Percentiles rank a stretch among this genome's conserved stretches.
These are phyloP conservation scores for Massarina eburnea DNA, from an alignment of 2,329 filamentous ascomycete species.

Conservation along the genomic window DNA sequence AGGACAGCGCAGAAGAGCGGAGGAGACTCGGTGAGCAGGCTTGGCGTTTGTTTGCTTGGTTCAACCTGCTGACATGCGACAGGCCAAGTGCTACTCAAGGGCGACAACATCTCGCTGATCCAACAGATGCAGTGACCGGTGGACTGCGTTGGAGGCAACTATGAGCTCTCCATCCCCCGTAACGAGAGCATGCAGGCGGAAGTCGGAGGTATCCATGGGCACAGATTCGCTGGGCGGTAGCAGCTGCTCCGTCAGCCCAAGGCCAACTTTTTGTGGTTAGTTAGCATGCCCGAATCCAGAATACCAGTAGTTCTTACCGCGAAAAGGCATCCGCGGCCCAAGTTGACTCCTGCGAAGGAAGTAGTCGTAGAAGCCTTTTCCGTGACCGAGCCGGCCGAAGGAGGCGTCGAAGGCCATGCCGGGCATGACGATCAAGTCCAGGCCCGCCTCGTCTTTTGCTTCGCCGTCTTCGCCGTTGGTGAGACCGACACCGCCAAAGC, in stretches of 20 bases:
- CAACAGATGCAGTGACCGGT: constrained; percentile 43
- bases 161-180: constrained; percentile 65
- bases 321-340: constrained; percentile 56
- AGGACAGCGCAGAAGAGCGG: constrained; percentile 75
- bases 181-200: constrained; percentile 75
- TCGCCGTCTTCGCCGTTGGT: constrained; percentile 40
- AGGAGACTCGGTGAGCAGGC: constrained; percentile 69
- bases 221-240: constrained; percentile 66
- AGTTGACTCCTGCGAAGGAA: constrained; percentile 77
- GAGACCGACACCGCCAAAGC: constrained; percentile 66
- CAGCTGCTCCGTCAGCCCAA: constrained; percentile 85
- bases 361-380: constrained; percentile 95
- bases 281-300: constrained; percentile 32
- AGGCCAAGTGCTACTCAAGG: constrained; percentile 86
- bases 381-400: constrained; percentile 82
- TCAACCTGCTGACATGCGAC: constrained; percentile 16
- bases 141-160: not conserved
- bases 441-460: constrained; percentile 40
- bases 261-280: constrained; percentile 61
- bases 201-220: constrained; percentile 76
- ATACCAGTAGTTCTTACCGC: constrained; percentile 54
- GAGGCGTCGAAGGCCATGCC: constrained; percentile 85
- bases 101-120: constrained; percentile 84
- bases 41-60: not conserved
- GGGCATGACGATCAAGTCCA: constrained; percentile 89